Percentiles rank a stretch among this genome's conserved stretches.
Conservation (phyloP, 2,329 filamentous ascomycete genomes). For the Myotisia sp. region DNA sequence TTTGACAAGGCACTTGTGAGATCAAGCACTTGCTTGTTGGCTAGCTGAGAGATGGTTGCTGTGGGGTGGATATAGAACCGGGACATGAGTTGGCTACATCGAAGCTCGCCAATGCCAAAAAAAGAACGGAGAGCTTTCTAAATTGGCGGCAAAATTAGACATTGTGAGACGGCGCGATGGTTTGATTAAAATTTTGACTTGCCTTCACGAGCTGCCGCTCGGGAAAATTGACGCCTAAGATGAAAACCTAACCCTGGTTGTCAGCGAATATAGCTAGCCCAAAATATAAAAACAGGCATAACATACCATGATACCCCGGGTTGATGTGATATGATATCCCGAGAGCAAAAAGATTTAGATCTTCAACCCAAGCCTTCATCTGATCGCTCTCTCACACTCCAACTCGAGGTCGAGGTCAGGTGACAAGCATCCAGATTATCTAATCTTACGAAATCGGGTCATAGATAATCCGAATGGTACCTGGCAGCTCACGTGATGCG, state of each 20-base stretch:
- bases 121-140: conserved; percentile 57
- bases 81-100: conserved; percentile 64
- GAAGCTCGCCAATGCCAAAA: conserved; percentile 65
- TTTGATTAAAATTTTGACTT: conserved; percentile 20
- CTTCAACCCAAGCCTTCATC: too few relatives aligned
- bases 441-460: too few relatives aligned
- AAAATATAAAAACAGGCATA: too few relatives aligned
- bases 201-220: conserved; percentile 74
- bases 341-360: too few relatives aligned
- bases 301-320: too few relatives aligned
- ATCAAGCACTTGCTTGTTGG: conserved; percentile 61
- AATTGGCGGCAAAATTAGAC: conserved; percentile 1
- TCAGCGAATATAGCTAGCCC: too few relatives aligned
- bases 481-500: too few relatives aligned
- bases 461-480: too few relatives aligned
- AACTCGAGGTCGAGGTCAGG: too few relatives aligned
- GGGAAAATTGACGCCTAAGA: conserved; percentile 73
- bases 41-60: conserved; percentile 61
- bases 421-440: too few relatives aligned
- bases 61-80: conserved; percentile 77
- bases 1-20: conserved; percentile 73
- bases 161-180: neutral
- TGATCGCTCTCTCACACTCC: too few relatives aligned
- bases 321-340: too few relatives aligned
- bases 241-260: conserved; percentile 52